Base-by-base conservation (phyloP, 345 rosid species). In the Laguncularia racemosa region DNA sequence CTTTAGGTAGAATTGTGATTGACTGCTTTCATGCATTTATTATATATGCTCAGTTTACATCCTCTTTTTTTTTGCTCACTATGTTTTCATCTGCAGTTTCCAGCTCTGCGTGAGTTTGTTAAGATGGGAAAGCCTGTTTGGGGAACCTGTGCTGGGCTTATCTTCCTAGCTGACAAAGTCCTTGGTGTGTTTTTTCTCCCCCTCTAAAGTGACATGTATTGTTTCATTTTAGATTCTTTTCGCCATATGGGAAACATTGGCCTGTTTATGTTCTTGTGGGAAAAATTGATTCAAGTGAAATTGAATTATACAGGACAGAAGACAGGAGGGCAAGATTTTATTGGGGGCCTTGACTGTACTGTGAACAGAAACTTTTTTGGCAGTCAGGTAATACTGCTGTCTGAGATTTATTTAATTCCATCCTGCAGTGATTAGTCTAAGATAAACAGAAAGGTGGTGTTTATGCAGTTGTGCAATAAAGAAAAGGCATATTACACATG, bases 131-230 rank as follows among this genome's bases (percentile, higher is more conserved):
- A 87, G 68, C 95, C 97, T 51, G 97, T 93, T 47, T 93, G 97
- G 99, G 96, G 99, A 33, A 89, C 97, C 52, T 93, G 97, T 46
- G 99, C 99, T 0, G 97, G 97, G 68, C 97, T 93, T 57, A 92
- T 89, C 63, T 92, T 92, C 82, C 75, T 89, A 82, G 95, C 96
- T 16, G 70, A 89, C 70, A 83, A 81, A 62, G 95, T 91, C 0
- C 67, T 67, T 73, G 96, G 98, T 92, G 61, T 66, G 85, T 71
- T 64, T 62, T 13, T 51, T 17, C 40, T 10, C 40, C 9, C 11
- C 7, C 40, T 33, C 6, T 33, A 33, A 9, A 33, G 40, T 9
- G 11, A 33, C 40, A 33, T 9, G 11, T 50, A 16, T 65, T 14
- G 48, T 46, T 40, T 26, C 40, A 12, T 21, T 11, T n/a, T 50